phyloP scores from a whole-genome alignment of 768 basidiomycete species.

The Melanogaster broomeanus region DNA sequence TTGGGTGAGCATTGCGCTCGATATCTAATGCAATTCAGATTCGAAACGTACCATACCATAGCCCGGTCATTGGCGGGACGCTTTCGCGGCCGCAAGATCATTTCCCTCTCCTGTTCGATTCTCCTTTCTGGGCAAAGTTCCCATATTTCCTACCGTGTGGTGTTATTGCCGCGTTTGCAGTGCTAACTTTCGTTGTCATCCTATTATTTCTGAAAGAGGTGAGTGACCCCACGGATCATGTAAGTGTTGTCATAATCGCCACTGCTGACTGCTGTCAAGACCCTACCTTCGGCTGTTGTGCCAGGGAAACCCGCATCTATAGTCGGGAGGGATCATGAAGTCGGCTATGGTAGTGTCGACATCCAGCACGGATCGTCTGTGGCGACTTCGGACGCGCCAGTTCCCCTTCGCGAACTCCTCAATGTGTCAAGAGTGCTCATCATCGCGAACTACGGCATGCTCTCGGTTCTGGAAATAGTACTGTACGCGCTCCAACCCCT shows the following conservation, averaged over 20 bases:
- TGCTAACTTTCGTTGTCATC: conserved; percentile 5
- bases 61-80: too few relatives aligned
- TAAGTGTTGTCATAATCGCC: background rate
- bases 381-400: conserved; percentile 11
- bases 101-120: conserved; percentile 46
- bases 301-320: conserved; percentile 12
- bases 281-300: conserved; percentile 7
- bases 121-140: conserved; percentile 46
- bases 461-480: conserved; percentile 38
- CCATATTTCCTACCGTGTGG: conserved; percentile 49
- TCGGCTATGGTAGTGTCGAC: conserved; percentile 13
- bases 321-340: conserved; percentile 17
- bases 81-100: conserved; percentile 40
- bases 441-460: conserved; percentile 38
- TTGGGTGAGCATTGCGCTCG: conserved; percentile 32
- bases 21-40: too few relatives aligned
- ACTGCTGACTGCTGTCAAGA: conserved; percentile 15
- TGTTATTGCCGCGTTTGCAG: conserved; percentile 6
- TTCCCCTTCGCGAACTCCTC: conserved; percentile 32
- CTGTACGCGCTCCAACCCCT: conserved; percentile 38
- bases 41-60: too few relatives aligned
- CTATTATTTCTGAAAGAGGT: conserved; percentile 24
- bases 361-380: conserved; percentile 6
- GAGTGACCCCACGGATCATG: background rate
- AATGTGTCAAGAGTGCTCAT: conserved; percentile 28